Evolutionary conservation across 2,329 filamentous ascomycete genomes (phyloP), one percentile per base, ranked within the genome.

Genomic region (Neopestalotiopsis sp.): DNA sequence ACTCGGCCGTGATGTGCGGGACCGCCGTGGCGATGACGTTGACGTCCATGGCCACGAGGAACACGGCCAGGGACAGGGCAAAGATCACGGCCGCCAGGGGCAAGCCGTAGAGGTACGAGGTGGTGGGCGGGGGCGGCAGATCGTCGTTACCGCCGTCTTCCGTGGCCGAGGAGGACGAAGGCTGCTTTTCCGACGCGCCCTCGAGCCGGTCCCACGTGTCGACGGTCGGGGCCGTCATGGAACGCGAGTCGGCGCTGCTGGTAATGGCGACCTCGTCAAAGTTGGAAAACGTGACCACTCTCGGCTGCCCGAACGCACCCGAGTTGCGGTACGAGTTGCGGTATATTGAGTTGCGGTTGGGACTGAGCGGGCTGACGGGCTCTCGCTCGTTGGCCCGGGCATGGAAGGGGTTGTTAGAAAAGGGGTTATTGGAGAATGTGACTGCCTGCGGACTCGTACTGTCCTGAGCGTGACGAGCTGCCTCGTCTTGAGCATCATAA

Each of bases 1-100:
- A 69, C 38, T 66, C 65, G 60, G n/a, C 28, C 1, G 65, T 69
- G 49, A 68, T 68, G 28, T 62, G 59, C 10, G 73, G 73, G 14
- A 74, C 71, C 1, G 73, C 73, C 0, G 72, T 74, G 1, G 70
- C 59, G 34, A 74, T 71, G 66, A 74, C 63, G 32, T 68, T 68
- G 57, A 68, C 67, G 9, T 68, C 67, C 67, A 68, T 68, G 56
- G 67, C 67, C 2, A 68, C 67, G 13, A 68, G n/a, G 7, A 68
- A 68, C 12, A 68, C 67, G 2, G 67, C 67, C 24, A 68, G 40
- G 30, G 67, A 68, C 40, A 68, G 42, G n/a, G 67, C 62, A 7
- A 56, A 17, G 13, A 57, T 68, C 17, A 68, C 40, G 40, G 67
- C 67, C 38, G 60, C 28, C 17, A 68, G 57, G 3, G 67, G 63